Conservation (phyloP, 768 basidiomycete species). For the Boletales sp. region DNA sequence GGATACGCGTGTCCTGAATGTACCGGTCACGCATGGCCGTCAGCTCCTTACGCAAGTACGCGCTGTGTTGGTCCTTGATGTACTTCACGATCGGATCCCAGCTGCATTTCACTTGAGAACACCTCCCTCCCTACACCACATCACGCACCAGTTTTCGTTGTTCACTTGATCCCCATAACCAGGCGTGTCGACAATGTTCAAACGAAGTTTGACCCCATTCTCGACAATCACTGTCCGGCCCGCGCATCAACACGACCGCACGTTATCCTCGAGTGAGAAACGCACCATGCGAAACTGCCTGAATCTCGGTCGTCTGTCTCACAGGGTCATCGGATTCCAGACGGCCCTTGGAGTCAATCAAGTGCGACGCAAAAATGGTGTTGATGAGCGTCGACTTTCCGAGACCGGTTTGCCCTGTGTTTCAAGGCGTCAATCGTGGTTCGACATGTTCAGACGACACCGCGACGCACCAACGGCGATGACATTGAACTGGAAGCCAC, state of each 20-base stretch:
- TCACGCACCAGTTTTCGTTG: conserved; percentile 91
- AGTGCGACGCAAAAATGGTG: conserved; percentile 98
- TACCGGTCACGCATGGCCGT: conserved; percentile 98
- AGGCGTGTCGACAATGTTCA: conserved; percentile 99
- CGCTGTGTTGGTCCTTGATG: conserved; percentile 99
- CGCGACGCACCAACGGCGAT: conserved; percentile 83
- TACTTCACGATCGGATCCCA: conserved; percentile 99
- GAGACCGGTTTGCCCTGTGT: conserved; percentile 88
- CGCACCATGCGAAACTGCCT: conserved; percentile 89
- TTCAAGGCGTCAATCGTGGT: neutral
- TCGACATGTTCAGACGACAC: neutral
- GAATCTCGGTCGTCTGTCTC: conserved; percentile 95
- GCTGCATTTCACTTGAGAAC: conserved; percentile 38
- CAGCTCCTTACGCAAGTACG: conserved; percentile 97
- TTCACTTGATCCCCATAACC: conserved; percentile 98
- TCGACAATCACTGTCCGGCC: conserved; percentile 78
- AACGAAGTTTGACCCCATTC: conserved; percentile 88
- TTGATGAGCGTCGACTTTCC: conserved; percentile 99
- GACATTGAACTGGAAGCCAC: conserved; percentile 99
- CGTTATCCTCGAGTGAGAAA: conserved; percentile 2
- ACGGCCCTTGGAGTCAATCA: conserved; percentile 97
- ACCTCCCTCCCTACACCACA: neutral
- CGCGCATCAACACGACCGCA: conserved; percentile 9
- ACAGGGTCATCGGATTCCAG: conserved; percentile 83
- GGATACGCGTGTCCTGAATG: conserved; percentile 97